A percentile compares a stretch with the other conserved stretches of the same genome.
Evolutionary conservation across 2,329 filamentous ascomycete species (phyloP).

Genomic region (Alternaria arbusti): DNA sequence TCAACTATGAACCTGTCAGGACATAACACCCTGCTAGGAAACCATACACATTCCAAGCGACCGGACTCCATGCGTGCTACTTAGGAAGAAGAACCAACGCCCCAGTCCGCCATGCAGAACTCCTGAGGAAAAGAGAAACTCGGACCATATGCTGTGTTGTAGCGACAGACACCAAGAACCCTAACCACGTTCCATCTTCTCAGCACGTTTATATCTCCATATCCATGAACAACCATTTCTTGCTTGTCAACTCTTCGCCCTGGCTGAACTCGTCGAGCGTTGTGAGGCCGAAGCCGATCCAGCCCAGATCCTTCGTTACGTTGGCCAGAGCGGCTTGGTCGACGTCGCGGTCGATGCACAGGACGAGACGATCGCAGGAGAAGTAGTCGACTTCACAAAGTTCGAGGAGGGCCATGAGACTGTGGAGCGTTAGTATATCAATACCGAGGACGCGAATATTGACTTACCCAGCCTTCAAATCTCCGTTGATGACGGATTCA

Average conservation of each 20-base stretch:
- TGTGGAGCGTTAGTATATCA: slow-evolving; percentile 22
- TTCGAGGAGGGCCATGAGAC: slow-evolving; percentile 85
- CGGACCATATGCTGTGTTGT: background rate
- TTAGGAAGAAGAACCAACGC: background rate
- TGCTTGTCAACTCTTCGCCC: slow-evolving; percentile 66
- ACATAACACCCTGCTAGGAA: slow-evolving; percentile 2
- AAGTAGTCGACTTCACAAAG: slow-evolving; percentile 76
- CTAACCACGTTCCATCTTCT: background rate
- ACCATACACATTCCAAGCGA: slow-evolving; percentile 1
- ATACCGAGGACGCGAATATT: background rate
- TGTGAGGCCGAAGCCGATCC: slow-evolving; percentile 88
- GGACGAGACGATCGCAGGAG: slow-evolving; percentile 76
- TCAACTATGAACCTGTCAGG: background rate
- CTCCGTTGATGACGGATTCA: slow-evolving; percentile 70
- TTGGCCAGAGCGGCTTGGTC: slow-evolving; percentile 67
- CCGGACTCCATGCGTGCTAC: slow-evolving; percentile 6
- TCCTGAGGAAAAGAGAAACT: background rate
- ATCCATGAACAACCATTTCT: slow-evolving; percentile 83
- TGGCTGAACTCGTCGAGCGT: slow-evolving; percentile 79
- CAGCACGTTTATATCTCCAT: slow-evolving; percentile 72
- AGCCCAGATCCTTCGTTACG: slow-evolving; percentile 82
- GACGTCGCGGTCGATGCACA: slow-evolving; percentile 77
- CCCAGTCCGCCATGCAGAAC: background rate
- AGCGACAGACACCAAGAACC: background rate
- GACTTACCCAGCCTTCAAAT: slow-evolving; percentile 86